Evolutionary conservation across 2,329 filamentous ascomycete species (phyloP), one percentile per base, ranked within the genome.

Genomic region (Fusarium sp.): DNA sequence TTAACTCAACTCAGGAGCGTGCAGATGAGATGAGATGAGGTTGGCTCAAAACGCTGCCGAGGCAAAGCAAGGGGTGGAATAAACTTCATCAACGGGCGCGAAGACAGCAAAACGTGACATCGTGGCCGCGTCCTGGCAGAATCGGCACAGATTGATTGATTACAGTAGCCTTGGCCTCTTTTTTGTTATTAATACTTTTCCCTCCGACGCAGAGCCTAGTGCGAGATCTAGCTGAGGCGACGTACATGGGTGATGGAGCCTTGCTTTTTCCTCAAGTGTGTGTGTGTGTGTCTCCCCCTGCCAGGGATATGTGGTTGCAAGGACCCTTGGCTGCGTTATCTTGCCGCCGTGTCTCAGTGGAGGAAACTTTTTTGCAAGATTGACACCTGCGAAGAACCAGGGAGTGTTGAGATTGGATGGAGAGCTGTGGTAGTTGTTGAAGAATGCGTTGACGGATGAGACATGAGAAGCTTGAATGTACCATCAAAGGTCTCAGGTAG

Each of bases 101-200:
- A 59, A 57, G 25, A n/a, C 30, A 13, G n/a, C 35, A 50, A 41
- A 43, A 52, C 16, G 34, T 41, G 54, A 68, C 59, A 64, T 60
- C 68, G 67, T 66, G 64, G 59, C 27, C 43, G 43, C 35, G 41
- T 61, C 72, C 72, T 75, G 45, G 58, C 56, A 60, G 45, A 56
- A 59, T 62, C 68, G 72, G 68, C 72, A 70, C 72, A 73, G 60
- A 70, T 67, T 9, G 50, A 57, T 69, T 73, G 68, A 72, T 64
- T 72, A 59, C 60, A 62, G 68, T 54, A 48, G 54, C 27, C 27
- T 52, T 18, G 27, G 6, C 25, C 16, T 52, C 25, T 20, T 25
- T 45, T 48, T 45, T 25, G 25, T 52, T 30, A 52, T 52, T 52
- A 32, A 52, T 32, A 32, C 48, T 32, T 50, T n/a, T 41, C 37